A percentile compares a stretch with the other conserved stretches of the same genome.
phyloP scores from a whole-genome alignment of 257 asterid species.

The Capsicum rhomboideum region DNA sequence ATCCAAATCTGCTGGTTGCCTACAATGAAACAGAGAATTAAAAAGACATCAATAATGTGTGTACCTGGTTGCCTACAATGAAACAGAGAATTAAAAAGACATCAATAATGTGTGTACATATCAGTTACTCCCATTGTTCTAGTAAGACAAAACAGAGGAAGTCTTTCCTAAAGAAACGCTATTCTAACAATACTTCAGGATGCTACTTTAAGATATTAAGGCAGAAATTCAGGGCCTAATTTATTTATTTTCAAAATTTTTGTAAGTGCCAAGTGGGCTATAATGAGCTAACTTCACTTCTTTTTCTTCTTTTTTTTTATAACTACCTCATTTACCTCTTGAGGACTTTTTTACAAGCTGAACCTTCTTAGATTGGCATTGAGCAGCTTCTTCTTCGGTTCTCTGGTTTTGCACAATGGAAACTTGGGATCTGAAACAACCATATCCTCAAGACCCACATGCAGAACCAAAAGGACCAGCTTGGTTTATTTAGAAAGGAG shows the following conservation, averaged over 20 bases:
- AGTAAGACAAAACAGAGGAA: background rate
- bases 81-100: background rate
- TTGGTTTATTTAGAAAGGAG: background rate
- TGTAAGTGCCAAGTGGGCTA: background rate
- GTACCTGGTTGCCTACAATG: conserved; percentile 40
- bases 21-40: conserved; percentile 12
- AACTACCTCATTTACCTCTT: background rate
- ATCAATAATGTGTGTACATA: background rate
- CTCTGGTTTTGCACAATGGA: background rate
- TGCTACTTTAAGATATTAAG: background rate
- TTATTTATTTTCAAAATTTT: background rate
- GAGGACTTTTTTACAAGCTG: background rate
- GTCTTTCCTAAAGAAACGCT: background rate
- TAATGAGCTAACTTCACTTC: background rate
- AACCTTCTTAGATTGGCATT: background rate
- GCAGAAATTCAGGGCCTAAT: background rate
- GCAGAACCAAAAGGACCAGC: background rate
- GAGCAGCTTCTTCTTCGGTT: background rate
- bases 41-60: background rate
- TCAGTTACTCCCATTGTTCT: background rate
- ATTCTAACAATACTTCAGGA: background rate
- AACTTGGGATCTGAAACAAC: conserved; percentile 3
- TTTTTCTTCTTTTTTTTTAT: background rate
- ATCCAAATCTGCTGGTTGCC: conserved; percentile 71
- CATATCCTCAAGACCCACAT: background rate